Evolutionary conservation across 1,139 yeast species (phyloP).

Genomic region (Yamadazyma trypodendri): DNA sequence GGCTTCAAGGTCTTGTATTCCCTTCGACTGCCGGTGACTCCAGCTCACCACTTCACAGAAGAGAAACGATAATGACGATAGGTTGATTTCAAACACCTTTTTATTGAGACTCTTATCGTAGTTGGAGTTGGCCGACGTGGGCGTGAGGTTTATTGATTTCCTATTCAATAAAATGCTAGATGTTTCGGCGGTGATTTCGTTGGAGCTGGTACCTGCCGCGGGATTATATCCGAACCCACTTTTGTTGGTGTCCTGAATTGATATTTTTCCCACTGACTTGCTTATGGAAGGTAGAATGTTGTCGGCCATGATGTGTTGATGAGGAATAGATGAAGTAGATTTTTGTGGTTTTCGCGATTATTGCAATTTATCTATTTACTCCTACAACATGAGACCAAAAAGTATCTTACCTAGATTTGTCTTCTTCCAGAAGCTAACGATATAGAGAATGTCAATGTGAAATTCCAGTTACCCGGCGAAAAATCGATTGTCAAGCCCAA

Average conservation of each 20-base stretch:
- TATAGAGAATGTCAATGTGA: constrained; percentile 2
- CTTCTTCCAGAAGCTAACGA: constrained; percentile 1
- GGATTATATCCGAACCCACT: constrained; percentile 49
- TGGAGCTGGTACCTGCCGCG: constrained; percentile 41
- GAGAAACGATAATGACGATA: constrained; percentile 66
- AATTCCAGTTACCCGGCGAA: constrained; percentile 8
- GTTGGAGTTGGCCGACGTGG: constrained; percentile 40
- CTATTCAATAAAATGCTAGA: constrained; percentile 35
- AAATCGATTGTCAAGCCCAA: constrained; percentile 14
- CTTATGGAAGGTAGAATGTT: constrained; percentile 40
- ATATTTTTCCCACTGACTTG: constrained; percentile 33
- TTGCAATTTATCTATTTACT: too few relatives aligned
- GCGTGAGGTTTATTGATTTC: constrained; percentile 30
- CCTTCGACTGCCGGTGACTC: constrained; percentile 61
- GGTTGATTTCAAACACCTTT: constrained; percentile 62
- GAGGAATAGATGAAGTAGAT: not conserved
- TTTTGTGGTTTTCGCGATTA: too few relatives aligned
- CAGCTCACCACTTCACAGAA: constrained; percentile 74
- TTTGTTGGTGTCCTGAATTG: constrained; percentile 33
- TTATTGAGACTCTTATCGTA: constrained; percentile 68
- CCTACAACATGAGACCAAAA: constrained; percentile 2
- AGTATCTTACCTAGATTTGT: constrained; percentile 1
- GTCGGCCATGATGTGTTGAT: constrained; percentile 22
- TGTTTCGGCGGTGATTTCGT: constrained; percentile 37
- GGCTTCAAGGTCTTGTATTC: constrained; percentile 74